Base-by-base conservation (phyloP, 345 rosid species). In the Orychophragmus violaceus region DNA sequence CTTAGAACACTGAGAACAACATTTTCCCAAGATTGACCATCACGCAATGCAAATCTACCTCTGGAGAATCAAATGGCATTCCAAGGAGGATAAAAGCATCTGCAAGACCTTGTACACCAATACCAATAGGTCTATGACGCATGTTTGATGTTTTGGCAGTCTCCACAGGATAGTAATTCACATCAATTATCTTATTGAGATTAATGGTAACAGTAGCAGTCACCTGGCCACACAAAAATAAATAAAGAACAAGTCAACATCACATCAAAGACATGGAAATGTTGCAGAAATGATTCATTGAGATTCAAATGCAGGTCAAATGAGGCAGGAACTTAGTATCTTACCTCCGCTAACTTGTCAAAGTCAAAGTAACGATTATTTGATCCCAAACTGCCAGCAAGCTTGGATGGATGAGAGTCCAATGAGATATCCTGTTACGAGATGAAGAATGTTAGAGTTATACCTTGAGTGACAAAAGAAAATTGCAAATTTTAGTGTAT, bases 91-190 rank as follows among this genome's bases (percentile, higher is more conserved):
- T 89, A 72, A 89, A 89, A 2, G 96, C 77, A 69, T 92, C 96
- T 22, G 98, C 98, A 65, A 93, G 97, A 66, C 98, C 97, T 77
- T 93, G 96, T 22, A 93, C 90, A 35, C 97, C 98, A 69, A 93
- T 90, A 37, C 98, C 97, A 57, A 93, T 82, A 4, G 98, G 98
- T 36, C 97, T 93, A 22, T 93, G 98, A 41, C 85, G 78, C 39
- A 83, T 33, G 74, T 90, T 93, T 56, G 98, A 93, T 50, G 78
- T 85, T 74, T 37, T 83, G 49, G 98, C 98, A 55, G 84, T 86
- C 67, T 93, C 98, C 77, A 87, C 91, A 36, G 98, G 98, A 66
- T 93, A 93, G 74, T 83, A 80, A 72, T 90, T 93, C 46, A 89
- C 93, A 80, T 92, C 87, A 35, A 92, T 89, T n/a, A 92, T 87